A percentile compares a stretch with the other conserved stretches of the same genome.
These are phyloP conservation scores for Kodamaea plutei DNA, from an alignment of 1,139 yeast species.

Conservation along the genomic window DNA sequence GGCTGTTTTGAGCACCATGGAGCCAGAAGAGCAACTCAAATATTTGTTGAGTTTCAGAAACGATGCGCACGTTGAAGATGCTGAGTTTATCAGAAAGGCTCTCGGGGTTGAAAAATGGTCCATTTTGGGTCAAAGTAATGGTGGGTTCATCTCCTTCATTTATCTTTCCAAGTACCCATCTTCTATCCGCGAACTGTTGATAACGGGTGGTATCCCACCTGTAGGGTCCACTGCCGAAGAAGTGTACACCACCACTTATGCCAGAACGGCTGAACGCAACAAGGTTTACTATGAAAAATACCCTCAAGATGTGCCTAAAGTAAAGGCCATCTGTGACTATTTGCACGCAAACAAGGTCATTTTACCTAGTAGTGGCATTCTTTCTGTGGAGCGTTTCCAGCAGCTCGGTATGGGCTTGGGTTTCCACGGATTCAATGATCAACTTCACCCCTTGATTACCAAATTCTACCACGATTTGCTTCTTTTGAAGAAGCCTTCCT, in stretches of 20 bases:
- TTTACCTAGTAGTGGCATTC: conserved; percentile 49
- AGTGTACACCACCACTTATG: conserved; percentile 46
- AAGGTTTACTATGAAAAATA: conserved; percentile 44
- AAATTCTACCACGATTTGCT: conserved; percentile 37
- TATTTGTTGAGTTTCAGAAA: conserved; percentile 47
- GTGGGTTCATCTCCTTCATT: conserved; percentile 51
- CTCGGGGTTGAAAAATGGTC: conserved; percentile 46
- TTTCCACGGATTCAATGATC: conserved; percentile 46
- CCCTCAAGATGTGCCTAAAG: conserved; percentile 41
- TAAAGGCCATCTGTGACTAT: conserved; percentile 34
- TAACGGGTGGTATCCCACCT: conserved; percentile 61
- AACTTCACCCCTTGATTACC: conserved; percentile 39
- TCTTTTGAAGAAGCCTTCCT: conserved; percentile 31
- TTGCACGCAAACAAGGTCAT: conserved; percentile 23
- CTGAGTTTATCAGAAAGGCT: conserved; percentile 38
- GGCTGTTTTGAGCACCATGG: conserved; percentile 19
- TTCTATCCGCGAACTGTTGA: conserved; percentile 35
- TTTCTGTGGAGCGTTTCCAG: conserved; percentile 50
- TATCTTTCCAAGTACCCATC: conserved; percentile 45
- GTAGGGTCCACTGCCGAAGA: conserved; percentile 39
- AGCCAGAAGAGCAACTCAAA: conserved; percentile 27
- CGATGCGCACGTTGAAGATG: conserved; percentile 48
- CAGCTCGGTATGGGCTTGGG: conserved; percentile 51
- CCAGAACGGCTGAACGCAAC: conserved; percentile 45
- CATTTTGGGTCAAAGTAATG: conserved; percentile 53